Conservation (phyloP, 495 filamentous ascomycete genomes). For the Neurospora sp. region DNA sequence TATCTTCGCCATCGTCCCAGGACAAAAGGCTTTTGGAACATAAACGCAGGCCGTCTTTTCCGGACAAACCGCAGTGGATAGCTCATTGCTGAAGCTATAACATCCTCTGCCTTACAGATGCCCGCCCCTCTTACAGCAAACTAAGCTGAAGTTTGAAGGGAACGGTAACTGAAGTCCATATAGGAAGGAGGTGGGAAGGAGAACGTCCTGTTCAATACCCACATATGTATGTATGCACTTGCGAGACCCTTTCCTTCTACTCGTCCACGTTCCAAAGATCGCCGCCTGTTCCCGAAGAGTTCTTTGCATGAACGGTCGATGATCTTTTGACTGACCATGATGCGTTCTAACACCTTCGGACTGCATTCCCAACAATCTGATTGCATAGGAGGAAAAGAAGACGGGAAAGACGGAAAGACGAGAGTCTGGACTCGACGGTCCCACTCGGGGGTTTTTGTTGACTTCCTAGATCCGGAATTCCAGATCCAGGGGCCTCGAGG, state of each 20-base stretch:
- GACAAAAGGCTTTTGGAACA: no score
- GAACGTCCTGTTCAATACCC: neutral
- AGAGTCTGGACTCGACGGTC: neutral
- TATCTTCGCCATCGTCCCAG: no score
- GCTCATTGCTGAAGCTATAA: no score
- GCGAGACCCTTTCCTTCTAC: neutral
- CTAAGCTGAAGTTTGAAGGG: no score
- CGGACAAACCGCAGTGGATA: no score
- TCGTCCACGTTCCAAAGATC: neutral
- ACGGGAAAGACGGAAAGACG: neutral
- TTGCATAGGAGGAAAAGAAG: neutral
- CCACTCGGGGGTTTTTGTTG: neutral
- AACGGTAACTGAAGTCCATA: neutral
- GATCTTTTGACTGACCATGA: neutral
- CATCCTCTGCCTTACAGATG: no score
- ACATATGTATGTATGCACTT: neutral
- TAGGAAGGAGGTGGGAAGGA: neutral
- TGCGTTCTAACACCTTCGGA: neutral
- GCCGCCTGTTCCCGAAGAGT: neutral
- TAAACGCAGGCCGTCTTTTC: no score
- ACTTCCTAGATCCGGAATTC: neutral
- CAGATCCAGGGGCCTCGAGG: neutral
- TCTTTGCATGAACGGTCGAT: neutral
- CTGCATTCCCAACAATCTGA: neutral
- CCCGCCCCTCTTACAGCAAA: no score